Evolutionary conservation across 805 yeast genomes (phyloP).

Genomic region (Ogataea methylovora): DNA sequence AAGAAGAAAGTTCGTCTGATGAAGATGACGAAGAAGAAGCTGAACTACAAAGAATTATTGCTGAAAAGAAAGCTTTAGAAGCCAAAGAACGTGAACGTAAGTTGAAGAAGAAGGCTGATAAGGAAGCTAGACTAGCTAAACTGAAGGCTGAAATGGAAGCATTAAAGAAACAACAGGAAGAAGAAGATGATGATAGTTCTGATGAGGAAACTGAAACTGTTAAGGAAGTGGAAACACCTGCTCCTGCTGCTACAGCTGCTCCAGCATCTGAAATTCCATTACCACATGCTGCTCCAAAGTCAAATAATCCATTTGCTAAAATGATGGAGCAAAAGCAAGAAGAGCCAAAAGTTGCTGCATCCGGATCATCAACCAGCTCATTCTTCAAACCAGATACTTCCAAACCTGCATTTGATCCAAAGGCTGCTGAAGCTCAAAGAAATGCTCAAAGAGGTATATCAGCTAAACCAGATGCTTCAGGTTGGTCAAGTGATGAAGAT

Average conservation of each 20-base stretch:
- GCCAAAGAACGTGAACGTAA: slow-evolving; percentile 26
- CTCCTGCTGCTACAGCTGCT: slow-evolving; percentile 12
- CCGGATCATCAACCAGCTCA: slow-evolving; percentile 31
- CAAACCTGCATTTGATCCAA: slow-evolving; percentile 37
- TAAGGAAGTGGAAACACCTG: slow-evolving; percentile 4
- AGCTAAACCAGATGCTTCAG: slow-evolving; percentile 35
- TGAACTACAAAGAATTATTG: slow-evolving; percentile 35
- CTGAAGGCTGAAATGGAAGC: slow-evolving; percentile 54
- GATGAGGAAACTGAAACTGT: slow-evolving; percentile 5
- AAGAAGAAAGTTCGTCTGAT: slow-evolving; percentile 9
- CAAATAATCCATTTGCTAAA: slow-evolving; percentile 44
- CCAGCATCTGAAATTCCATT: slow-evolving; percentile 6
- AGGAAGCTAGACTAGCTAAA: slow-evolving; percentile 52
- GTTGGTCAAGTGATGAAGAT: slow-evolving; percentile 33
- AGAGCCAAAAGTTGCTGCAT: slow-evolving; percentile 3
- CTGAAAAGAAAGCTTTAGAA: slow-evolving; percentile 41
- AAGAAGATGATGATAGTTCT: slow-evolving; percentile 14
- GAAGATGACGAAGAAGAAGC: slow-evolving; percentile 38
- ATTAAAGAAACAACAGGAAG: slow-evolving; percentile 22
- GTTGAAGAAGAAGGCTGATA: slow-evolving; percentile 46
- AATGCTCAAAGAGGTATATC: slow-evolving; percentile 57
- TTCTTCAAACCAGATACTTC: slow-evolving; percentile 45
- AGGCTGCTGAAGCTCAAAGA: slow-evolving; percentile 63
- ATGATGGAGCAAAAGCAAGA: slow-evolving; percentile 10
- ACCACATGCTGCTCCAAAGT: slow-evolving; percentile 10